These are phyloP conservation scores for Mortierella sp. DNA, from an alignment of 371 early-diverging fungal species.

Conservation along the genomic window DNA sequence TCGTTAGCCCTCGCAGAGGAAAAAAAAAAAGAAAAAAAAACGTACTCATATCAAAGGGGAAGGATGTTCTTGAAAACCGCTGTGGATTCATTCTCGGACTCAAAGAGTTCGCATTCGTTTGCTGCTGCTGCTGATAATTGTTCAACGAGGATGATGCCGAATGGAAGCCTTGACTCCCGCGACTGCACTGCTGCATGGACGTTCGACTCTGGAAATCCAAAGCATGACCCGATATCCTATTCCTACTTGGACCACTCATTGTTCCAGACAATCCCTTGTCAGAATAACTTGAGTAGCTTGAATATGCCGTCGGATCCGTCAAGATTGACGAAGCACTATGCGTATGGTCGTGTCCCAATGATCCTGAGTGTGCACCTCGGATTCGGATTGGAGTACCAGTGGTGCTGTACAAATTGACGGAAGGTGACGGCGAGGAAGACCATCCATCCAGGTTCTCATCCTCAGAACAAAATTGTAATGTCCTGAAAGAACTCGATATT, in stretches of 20 bases:
- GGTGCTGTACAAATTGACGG: not conserved
- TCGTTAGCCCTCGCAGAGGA: too few relatives aligned
- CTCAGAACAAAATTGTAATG: conserved; percentile 3
- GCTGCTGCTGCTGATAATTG: conserved; percentile 4
- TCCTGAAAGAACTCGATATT: not conserved
- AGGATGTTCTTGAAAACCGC: not conserved
- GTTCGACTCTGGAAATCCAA: conserved; percentile 11
- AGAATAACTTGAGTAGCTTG: conserved; percentile 27
- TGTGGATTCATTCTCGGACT: not conserved
- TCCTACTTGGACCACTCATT: not conserved
- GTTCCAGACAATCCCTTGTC: conserved; percentile 9
- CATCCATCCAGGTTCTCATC: conserved; percentile 21
- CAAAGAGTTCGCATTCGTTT: not conserved
- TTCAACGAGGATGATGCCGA: conserved; percentile 10
- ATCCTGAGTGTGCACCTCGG: not conserved
- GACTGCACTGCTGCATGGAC: conserved; percentile 8
- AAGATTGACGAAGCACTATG: conserved; percentile 13
- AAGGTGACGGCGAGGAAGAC: conserved; percentile 10
- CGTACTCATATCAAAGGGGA: conserved; percentile 4
- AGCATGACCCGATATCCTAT: conserved; percentile 2
- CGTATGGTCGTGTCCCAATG: conserved; percentile 1
- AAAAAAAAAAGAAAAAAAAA: not conserved
- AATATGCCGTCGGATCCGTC: conserved; percentile 17
- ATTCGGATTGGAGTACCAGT: conserved; percentile 16
- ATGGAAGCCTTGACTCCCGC: conserved; percentile 11